Percentiles rank a stretch among this genome's conserved stretches.
phyloP scores from a whole-genome alignment of 192 early-diverging fungal genomes.

The Backusella australiensis region DNA sequence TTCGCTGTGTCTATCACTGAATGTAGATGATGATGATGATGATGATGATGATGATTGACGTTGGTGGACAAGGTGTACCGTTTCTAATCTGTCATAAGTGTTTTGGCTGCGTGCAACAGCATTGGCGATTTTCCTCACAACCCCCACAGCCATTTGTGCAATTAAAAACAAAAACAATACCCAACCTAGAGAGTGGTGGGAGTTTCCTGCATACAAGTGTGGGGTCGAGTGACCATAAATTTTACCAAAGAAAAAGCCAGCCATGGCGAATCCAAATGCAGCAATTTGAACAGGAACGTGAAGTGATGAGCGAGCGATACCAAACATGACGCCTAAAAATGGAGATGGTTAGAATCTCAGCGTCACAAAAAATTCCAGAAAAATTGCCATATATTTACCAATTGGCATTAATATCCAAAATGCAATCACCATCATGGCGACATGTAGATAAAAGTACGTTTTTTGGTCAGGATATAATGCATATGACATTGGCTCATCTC shows the following conservation, averaged over 20 bases:
- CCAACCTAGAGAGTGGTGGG: slow-evolving; percentile 36
- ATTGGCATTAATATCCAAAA: slow-evolving; percentile 40
- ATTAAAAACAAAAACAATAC: slow-evolving; percentile 27
- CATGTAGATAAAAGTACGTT: slow-evolving; percentile 29
- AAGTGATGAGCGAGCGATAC: slow-evolving; percentile 36
- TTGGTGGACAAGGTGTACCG: slow-evolving; percentile 19
- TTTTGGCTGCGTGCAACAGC: slow-evolving; percentile 11
- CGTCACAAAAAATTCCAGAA: neutral
- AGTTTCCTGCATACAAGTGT: slow-evolving; percentile 31
- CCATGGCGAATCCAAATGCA: slow-evolving; percentile 17
- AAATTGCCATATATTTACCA: slow-evolving; percentile 18
- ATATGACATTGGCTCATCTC: slow-evolving; percentile 37
- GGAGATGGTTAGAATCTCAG: neutral
- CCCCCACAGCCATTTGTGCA: slow-evolving; percentile 27
- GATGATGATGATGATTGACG: slow-evolving; percentile 3
- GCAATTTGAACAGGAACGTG: slow-evolving; percentile 34
- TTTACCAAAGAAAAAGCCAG: slow-evolving; percentile 35
- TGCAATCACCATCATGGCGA: slow-evolving; percentile 34
- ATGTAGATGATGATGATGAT: neutral
- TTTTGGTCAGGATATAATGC: slow-evolving; percentile 23
- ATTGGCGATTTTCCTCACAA: slow-evolving; percentile 34
- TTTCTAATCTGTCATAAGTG: slow-evolving; percentile 23
- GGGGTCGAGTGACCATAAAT: slow-evolving; percentile 32
- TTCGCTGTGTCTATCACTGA: neutral
- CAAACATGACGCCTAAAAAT: slow-evolving; percentile 32